Percentiles rank a stretch among this genome's conserved stretches.
phyloP scores from a whole-genome alignment of 2,329 filamentous ascomycete species.

The Clonostachys sp. region DNA sequence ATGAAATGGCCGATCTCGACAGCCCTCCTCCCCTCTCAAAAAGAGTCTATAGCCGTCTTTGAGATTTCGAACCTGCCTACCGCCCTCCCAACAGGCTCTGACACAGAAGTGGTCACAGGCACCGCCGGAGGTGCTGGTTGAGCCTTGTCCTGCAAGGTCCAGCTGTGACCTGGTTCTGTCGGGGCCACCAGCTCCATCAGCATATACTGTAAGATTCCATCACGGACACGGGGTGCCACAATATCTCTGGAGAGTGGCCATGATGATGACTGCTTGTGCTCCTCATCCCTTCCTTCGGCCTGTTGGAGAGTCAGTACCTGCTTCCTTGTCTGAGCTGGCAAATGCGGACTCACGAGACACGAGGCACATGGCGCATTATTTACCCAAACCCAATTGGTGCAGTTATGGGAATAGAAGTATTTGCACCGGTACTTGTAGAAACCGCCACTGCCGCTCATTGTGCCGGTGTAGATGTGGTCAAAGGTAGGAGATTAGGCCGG shows the following conservation, averaged over 20 bases:
- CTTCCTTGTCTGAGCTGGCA: background rate
- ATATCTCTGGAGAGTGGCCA: conserved; percentile 22
- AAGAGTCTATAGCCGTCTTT: background rate
- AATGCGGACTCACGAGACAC: conserved; percentile 37
- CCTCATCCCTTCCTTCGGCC: conserved; percentile 44
- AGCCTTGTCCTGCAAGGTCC: conserved; percentile 27
- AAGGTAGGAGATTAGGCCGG: too few species aligned
- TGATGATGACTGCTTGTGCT: conserved; percentile 7
- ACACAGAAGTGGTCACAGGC: conserved; percentile 19
- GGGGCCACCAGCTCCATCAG: conserved; percentile 38
- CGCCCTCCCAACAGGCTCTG: conserved; percentile 8
- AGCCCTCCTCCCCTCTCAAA: background rate
- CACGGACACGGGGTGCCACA: conserved; percentile 36
- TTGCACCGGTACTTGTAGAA: conserved; percentile 52
- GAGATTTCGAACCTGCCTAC: conserved; percentile 15
- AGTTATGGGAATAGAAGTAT: conserved; percentile 47
- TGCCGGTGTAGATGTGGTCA: background rate
- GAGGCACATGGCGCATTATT: conserved; percentile 42
- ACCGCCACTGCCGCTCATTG: conserved; percentile 19
- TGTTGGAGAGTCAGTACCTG: conserved; percentile 11
- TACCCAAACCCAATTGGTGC: conserved; percentile 50
- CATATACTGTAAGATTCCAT: conserved; percentile 40
- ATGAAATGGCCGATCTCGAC: background rate
- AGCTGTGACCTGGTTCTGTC: conserved; percentile 27
- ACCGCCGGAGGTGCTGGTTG: conserved; percentile 16